A percentile compares a stretch with the other conserved stretches of the same genome.
These are phyloP conservation scores for Syzygium jambos DNA, from an alignment of 345 rosid species.

Conservation along the genomic window DNA sequence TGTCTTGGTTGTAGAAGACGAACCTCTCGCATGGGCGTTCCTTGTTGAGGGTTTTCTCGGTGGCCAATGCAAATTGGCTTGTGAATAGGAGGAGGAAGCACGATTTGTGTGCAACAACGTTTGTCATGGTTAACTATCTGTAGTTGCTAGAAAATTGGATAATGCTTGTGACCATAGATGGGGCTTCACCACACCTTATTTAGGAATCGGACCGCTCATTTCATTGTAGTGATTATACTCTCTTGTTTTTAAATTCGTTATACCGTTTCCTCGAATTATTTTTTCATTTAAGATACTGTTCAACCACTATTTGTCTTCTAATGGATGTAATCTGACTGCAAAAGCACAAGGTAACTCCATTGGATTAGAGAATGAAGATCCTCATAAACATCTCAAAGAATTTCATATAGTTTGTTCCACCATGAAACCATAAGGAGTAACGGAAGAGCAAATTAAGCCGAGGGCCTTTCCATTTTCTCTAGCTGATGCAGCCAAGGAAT, in stretches of 20 bases:
- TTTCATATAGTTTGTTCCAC: too few relatives aligned
- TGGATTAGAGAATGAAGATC: too few relatives aligned
- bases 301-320: neutral
- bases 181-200: neutral
- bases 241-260: neutral
- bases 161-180: neutral
- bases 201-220: neutral
- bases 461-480: too few relatives aligned
- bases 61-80: conserved; percentile 12
- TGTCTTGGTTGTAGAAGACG: conserved; percentile 48
- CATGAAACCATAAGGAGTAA: too few relatives aligned
- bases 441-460: too few relatives aligned
- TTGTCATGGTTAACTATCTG: neutral
- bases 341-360: neutral
- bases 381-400: too few relatives aligned
- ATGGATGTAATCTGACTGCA: neutral
- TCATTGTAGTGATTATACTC: neutral
- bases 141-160: neutral
- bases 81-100: conserved; percentile 8
- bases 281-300: neutral
- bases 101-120: neutral
- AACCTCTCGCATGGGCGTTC: conserved; percentile 43
- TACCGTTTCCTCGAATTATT: neutral
- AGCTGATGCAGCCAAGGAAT: too few relatives aligned
- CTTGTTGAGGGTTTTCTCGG: neutral